Evolutionary conservation across 495 filamentous ascomycete species (phyloP).

Genomic region (Margaritispora aquatica): DNA sequence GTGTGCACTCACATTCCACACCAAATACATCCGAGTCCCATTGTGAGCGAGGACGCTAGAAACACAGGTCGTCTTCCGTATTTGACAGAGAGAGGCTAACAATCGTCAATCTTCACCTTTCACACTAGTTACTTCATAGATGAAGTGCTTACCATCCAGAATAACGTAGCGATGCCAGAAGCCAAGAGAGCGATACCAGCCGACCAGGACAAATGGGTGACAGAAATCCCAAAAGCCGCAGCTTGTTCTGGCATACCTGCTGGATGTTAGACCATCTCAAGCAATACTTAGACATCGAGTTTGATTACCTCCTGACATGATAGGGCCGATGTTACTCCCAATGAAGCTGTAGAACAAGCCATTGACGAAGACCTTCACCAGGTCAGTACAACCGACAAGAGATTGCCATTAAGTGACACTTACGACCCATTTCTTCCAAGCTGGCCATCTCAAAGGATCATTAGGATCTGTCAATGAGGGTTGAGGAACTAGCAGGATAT

Average conservation of each 20-base stretch:
- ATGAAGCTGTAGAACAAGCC: background rate
- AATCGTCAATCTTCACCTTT: background rate
- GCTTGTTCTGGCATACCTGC: constrained; percentile 7
- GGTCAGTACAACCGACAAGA: background rate
- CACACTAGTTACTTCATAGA: background rate
- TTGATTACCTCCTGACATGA: constrained; percentile 9
- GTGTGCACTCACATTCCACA: background rate
- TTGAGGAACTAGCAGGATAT: constrained; percentile 27
- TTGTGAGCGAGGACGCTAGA: constrained; percentile 6
- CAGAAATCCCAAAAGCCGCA: background rate
- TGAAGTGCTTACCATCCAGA: constrained; percentile 7
- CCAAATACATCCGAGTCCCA: constrained; percentile 12
- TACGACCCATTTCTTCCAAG: constrained; percentile 23
- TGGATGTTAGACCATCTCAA: background rate
- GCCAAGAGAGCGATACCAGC: constrained; percentile 7
- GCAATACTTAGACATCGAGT: no score
- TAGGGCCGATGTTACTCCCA: constrained; percentile 6
- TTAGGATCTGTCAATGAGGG: constrained; percentile 30
- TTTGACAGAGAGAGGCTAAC: constrained; percentile 9
- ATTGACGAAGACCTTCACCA: background rate
- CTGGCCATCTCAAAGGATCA: constrained; percentile 31
- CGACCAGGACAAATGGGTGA: constrained; percentile 5
- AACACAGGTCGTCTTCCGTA: constrained; percentile 11
- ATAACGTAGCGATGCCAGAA: constrained; percentile 7
- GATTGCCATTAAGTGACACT: background rate